Conservation (phyloP, 257 asterid genomes). For the Jacaranda copaia region DNA sequence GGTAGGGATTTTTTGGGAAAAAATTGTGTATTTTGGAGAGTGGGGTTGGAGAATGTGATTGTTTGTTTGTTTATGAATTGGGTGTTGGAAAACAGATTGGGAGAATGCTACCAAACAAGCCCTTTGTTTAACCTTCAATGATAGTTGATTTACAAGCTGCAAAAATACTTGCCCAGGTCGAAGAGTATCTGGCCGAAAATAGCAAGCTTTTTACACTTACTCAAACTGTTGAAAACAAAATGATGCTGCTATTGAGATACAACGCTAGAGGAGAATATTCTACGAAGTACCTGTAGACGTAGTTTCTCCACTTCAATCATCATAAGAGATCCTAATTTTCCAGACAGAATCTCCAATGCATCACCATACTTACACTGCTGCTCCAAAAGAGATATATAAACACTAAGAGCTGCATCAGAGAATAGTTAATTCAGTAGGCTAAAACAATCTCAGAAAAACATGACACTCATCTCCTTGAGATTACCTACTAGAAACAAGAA, state of each 20-base stretch:
- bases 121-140: slow-evolving; percentile 18
- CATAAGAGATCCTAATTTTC: slow-evolving; percentile 93
- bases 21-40: too few species aligned
- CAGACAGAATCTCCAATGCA: slow-evolving; percentile 86
- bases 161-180: slow-evolving; percentile 2
- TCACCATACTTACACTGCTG: slow-evolving; percentile 82
- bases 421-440: slow-evolving; percentile 47
- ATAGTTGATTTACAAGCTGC: slow-evolving; percentile 27
- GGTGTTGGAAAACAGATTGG: too few species aligned
- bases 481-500: slow-evolving; percentile 33
- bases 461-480: slow-evolving; percentile 30
- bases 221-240: slow-evolving; percentile 11
- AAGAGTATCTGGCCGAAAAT: slow-evolving; percentile 16
- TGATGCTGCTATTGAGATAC: slow-evolving; percentile 7
- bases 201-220: background rate
- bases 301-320: slow-evolving; percentile 89
- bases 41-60: too few species aligned
- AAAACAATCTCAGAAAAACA: slow-evolving; percentile 29
- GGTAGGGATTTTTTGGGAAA: too few species aligned
- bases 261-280: slow-evolving; percentile 35
- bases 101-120: too few species aligned
- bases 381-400: slow-evolving; percentile 87
- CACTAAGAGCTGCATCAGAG: slow-evolving; percentile 83
- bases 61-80: too few species aligned
- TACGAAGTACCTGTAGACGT: slow-evolving; percentile 83